phyloP scores from a whole-genome alignment of 1,139 yeast species.

The Magnusiomyces sp. region DNA sequence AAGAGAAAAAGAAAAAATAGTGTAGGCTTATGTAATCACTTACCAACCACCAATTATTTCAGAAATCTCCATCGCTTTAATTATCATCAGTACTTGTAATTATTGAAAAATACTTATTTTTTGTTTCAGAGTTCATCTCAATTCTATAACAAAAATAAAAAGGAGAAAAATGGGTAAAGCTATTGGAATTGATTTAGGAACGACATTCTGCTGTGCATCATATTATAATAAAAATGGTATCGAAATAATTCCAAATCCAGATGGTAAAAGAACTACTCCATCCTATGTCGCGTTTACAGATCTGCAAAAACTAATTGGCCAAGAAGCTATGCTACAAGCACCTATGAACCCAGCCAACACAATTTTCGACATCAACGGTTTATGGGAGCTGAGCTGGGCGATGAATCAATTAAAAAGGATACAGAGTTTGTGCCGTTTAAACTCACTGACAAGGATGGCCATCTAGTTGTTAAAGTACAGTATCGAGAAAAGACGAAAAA shows the following conservation, averaged over 20 bases:
- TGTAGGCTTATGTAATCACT: no score
- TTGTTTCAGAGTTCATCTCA: no score
- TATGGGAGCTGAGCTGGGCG: slow-evolving; percentile 69
- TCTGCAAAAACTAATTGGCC: no score
- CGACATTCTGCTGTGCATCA: slow-evolving; percentile 89
- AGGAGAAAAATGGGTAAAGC: slow-evolving; percentile 31
- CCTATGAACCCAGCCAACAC: slow-evolving; percentile 74
- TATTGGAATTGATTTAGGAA: slow-evolving; percentile 80
- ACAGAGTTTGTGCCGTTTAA: slow-evolving; percentile 82
- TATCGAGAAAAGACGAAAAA: slow-evolving; percentile 82
- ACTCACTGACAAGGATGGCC: slow-evolving; percentile 75
- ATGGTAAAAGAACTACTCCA: slow-evolving; percentile 92
- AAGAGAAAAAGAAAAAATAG: no score
- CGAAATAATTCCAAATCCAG: slow-evolving; percentile 86
- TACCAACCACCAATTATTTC: no score
- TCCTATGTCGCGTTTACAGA: slow-evolving; percentile 81
- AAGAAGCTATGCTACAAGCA: slow-evolving; percentile 92
- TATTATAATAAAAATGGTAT: slow-evolving; percentile 87
- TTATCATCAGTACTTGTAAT: no score
- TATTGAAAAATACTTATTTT: no score
- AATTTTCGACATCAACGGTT: slow-evolving; percentile 74
- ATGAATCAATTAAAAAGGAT: slow-evolving; percentile 72
- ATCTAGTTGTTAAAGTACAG: slow-evolving; percentile 86
- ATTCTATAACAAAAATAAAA: no score
- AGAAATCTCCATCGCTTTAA: no score